Conservation (phyloP, 1,284 basidiomycete species). For the Puccinia novopanici region DNA sequence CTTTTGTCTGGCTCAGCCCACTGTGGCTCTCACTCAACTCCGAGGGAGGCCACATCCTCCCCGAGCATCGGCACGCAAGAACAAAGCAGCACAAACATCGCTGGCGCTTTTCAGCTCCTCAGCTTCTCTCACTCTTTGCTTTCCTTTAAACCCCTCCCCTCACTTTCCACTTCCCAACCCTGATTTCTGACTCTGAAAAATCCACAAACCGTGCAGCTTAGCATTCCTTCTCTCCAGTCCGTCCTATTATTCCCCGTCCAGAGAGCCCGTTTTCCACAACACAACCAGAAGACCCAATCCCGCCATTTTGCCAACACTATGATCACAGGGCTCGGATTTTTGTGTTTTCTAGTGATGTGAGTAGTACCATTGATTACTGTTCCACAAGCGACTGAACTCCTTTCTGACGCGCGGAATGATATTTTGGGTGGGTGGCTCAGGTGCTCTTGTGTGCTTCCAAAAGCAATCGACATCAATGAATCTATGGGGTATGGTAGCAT, state of each 20-base stretch:
- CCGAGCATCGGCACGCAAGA: background rate
- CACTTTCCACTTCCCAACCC: background rate
- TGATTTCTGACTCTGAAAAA: background rate
- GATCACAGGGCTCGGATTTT: slow-evolving; percentile 12
- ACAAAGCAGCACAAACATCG: background rate
- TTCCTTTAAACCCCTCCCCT: background rate
- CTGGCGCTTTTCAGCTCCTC: background rate
- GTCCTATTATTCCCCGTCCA: background rate
- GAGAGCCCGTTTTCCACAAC: no score
- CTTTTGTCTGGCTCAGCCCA: no score
- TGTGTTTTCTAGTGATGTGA: background rate
- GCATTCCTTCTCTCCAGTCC: background rate
- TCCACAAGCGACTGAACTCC: background rate
- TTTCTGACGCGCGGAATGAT: slow-evolving; percentile 1
- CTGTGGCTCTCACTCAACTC: background rate
- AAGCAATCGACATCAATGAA: background rate
- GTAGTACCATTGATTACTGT: background rate
- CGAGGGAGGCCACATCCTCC: background rate
- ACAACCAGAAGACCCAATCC: background rate
- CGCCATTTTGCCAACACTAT: no score
- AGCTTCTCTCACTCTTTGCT: background rate
- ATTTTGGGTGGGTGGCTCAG: background rate
- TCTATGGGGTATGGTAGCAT: slow-evolving; percentile 17
- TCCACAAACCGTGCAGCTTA: background rate
- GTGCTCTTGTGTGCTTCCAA: slow-evolving; percentile 15